Evolutionary conservation across 495 filamentous ascomycete species (phyloP), one percentile per base, ranked within the genome.

Genomic region (Cladorrhinum samala): DNA sequence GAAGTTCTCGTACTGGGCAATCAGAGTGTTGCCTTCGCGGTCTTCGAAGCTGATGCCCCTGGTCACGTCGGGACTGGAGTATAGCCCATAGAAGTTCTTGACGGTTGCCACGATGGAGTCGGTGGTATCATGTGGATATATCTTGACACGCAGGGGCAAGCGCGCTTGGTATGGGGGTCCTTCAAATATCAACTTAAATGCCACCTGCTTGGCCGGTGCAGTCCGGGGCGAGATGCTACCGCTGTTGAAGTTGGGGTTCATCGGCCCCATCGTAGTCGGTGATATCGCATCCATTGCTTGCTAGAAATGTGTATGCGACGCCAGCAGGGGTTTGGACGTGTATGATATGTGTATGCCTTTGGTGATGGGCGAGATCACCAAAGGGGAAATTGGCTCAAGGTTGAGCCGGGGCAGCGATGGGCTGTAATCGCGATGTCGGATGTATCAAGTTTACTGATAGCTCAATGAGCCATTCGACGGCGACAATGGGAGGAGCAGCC

Each of bases 81-180:
- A 93, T 59, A 97, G 80, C 37, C 91, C 93, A 67, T 93, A 96
- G 74, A 96, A 96, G 73, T 95, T 96, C 75, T 94, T 96, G 50
- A 96, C 91, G 3, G 93, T 96, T 2, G 88, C 88, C 50, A 95
- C 86, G 68, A 98, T 97, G 20, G 89, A 95, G 55, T 96, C 91
- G 4, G 93, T 98, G 42, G 86, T 86, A 73, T 98, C 93, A 71
- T 95, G 89, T 18, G 88, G 87, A 58, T 81, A 91, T 43, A 98
- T 96, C 46, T 88, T 84, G 27, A 98, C 90, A 61, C 89, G 82
- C 80, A 97, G 86, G 11, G 93, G 92, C 49, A 94, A 79, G 56
- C 91, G 82, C 59, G 85, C 89, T 54, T 83, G 80, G 53, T 83
- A 80, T 64, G 87, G 83, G 53, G 86, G 80, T 46, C 81, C 82